Evolutionary conservation across 495 filamentous ascomycete genomes (phyloP).

Genomic region (Talaromyces thailandensis): DNA sequence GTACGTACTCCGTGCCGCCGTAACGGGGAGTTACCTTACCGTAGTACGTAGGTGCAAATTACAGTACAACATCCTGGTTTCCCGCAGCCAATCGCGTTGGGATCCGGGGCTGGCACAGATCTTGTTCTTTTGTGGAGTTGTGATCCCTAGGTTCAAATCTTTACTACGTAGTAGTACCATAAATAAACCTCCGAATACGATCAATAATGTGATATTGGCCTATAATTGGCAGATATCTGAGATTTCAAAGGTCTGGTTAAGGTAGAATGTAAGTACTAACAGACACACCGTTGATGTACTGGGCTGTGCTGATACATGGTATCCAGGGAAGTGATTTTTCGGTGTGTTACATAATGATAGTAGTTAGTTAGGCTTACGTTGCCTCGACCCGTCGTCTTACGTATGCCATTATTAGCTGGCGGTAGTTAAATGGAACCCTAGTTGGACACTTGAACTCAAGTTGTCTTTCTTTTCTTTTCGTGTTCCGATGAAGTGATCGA

Average conservation of each 20-base stretch:
- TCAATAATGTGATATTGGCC: too few species aligned
- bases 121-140: not conserved
- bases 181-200: not conserved
- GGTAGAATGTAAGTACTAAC: not conserved
- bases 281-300: not conserved
- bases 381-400: not conserved
- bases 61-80: too few species aligned
- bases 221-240: not conserved
- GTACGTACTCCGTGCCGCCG: too few species aligned
- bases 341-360: too few species aligned
- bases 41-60: too few species aligned
- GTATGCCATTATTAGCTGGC: not conserved
- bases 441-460: not conserved
- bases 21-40: not conserved
- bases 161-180: not conserved
- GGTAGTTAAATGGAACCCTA: not conserved
- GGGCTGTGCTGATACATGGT: not conserved
- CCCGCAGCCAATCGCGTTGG: not conserved
- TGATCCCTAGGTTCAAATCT: not conserved
- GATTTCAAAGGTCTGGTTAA: not conserved
- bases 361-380: constrained; percentile 1
- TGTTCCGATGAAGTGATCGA: not conserved
- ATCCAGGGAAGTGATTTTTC: not conserved
- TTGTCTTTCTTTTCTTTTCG: not conserved
- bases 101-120: not conserved